phyloP scores from a whole-genome alignment of 192 early-diverging fungal genomes.

The Gonapodya sp. region DNA sequence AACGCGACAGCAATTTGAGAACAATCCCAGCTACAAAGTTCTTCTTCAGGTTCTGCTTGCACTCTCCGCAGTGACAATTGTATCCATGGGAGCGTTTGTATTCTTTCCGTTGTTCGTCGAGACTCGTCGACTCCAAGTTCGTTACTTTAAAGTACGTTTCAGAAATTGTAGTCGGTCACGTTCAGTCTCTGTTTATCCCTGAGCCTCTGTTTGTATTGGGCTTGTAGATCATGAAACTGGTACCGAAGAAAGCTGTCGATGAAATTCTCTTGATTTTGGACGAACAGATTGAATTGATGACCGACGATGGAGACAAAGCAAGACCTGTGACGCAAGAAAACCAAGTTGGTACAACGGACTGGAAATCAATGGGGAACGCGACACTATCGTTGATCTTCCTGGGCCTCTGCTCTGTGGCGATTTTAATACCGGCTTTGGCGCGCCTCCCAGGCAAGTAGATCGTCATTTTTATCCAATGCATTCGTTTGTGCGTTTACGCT shows the following conservation, averaged over 20 bases:
- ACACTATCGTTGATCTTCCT: neutral
- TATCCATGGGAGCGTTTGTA: neutral
- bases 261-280: neutral
- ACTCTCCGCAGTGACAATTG: neutral
- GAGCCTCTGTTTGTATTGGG: too few species aligned
- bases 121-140: neutral
- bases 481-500: too few species aligned
- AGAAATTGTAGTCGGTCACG: too few species aligned
- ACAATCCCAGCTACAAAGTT: too few species aligned
- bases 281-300: neutral
- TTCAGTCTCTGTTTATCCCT: too few species aligned
- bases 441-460: neutral
- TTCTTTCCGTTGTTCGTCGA: neutral
- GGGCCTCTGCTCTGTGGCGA: neutral
- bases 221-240: neutral
- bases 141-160: neutral
- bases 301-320: neutral
- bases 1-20: too few species aligned
- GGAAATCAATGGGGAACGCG: neutral
- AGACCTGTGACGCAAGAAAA: neutral
- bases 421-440: neutral
- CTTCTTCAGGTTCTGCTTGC: too few species aligned
- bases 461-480: neutral
- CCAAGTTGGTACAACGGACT: neutral
- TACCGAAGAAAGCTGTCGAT: neutral